Conservation (phyloP, 2,329 filamentous ascomycete genomes). For the Fusarium austroafricanum region DNA sequence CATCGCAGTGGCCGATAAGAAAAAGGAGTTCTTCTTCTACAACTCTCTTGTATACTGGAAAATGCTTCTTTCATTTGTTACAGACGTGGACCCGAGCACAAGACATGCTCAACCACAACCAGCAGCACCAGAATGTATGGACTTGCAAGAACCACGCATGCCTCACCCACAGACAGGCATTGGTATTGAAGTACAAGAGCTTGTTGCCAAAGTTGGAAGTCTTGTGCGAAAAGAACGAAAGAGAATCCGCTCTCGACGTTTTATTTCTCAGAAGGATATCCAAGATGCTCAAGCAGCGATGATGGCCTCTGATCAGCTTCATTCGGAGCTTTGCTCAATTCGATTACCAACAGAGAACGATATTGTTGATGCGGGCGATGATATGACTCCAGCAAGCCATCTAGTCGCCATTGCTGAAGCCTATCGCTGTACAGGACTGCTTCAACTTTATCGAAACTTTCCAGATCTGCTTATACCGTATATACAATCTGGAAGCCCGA, state of each 20-base stretch:
- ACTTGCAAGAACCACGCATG: conserved; percentile 33
- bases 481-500: conserved; percentile 12
- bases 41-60: conserved; percentile 46
- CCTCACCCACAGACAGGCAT: conserved; percentile 47
- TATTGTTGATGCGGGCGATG: conserved; percentile 43
- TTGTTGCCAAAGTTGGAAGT: conserved; percentile 44
- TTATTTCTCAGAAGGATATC: conserved; percentile 43
- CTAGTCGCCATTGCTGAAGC: conserved; percentile 45
- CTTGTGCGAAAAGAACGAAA: conserved; percentile 42
- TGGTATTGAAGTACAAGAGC: conserved; percentile 40
- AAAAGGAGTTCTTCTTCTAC: conserved; percentile 44
- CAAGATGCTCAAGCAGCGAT: conserved; percentile 42
- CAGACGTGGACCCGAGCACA: conserved; percentile 27
- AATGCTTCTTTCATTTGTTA: conserved; percentile 46
- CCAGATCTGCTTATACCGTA: conserved; percentile 53
- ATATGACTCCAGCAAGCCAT: conserved; percentile 42
- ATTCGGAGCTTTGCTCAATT: conserved; percentile 34
- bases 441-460: conserved; percentile 51
- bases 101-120: conserved; percentile 20
- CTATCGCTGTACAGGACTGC: conserved; percentile 44
- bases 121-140: conserved; percentile 11
- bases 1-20: conserved; percentile 30
- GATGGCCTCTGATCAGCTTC: conserved; percentile 25
- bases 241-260: conserved; percentile 38
- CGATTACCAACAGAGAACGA: conserved; percentile 30